Conservation (phyloP, 257 asterid species). For the Vinca minor region DNA sequence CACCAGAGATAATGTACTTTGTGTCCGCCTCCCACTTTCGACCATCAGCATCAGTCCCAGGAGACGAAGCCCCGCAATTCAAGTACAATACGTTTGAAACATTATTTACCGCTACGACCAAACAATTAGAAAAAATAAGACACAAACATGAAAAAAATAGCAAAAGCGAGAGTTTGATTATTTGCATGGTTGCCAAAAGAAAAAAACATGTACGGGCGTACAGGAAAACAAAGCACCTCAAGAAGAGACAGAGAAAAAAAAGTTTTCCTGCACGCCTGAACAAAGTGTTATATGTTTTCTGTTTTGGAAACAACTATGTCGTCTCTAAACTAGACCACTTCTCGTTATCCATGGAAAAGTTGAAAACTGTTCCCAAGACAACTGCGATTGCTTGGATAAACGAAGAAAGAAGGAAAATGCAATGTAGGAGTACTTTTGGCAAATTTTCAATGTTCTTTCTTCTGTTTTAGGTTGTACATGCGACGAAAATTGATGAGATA, state of each 20-base stretch:
- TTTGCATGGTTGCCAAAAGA: slow-evolving; percentile 27
- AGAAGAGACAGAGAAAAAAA: not conserved
- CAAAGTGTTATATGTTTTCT: not conserved
- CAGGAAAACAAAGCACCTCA: slow-evolving; percentile 36
- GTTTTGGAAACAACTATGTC: slow-evolving; percentile 1
- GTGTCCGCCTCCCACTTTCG: slow-evolving; percentile 62
- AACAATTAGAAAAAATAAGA: not conserved
- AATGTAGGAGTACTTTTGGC: not conserved
- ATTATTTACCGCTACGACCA: slow-evolving; percentile 19
- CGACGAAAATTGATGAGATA: not conserved
- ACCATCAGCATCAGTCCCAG: slow-evolving; percentile 49
- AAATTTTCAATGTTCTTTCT: not conserved
- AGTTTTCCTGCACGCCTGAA: slow-evolving; percentile 71
- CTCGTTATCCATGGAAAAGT: slow-evolving; percentile 32
- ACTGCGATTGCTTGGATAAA: not conserved
- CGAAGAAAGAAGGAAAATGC: not conserved
- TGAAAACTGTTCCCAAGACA: not conserved
- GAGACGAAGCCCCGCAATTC: slow-evolving; percentile 44
- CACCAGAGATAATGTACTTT: slow-evolving; percentile 31
- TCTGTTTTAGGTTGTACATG: not conserved
- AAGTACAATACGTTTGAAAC: slow-evolving; percentile 26
- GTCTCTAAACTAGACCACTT: slow-evolving; percentile 33
- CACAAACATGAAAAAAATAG: slow-evolving; percentile 16
- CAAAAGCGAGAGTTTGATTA: slow-evolving; percentile 1
- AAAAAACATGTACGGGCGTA: slow-evolving; percentile 34